phyloP scores from a whole-genome alignment of 2,329 filamentous ascomycete species.

The Paraphaeosphaeria sporulosa region DNA sequence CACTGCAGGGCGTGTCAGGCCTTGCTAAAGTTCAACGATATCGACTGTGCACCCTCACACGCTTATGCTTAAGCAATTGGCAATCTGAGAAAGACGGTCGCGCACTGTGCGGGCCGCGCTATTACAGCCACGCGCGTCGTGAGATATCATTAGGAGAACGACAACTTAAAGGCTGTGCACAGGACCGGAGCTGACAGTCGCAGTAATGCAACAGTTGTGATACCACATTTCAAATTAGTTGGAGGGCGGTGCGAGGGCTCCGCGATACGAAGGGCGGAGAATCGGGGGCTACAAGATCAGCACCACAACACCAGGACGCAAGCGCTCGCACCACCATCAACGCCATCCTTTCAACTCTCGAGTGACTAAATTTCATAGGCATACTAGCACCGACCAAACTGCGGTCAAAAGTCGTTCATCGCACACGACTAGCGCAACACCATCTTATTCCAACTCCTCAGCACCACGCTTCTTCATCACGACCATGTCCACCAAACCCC shows the following conservation, averaged over 20 bases:
- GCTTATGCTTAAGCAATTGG: too few relatives aligned
- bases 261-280: constrained; percentile 6
- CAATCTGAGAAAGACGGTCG: too few relatives aligned
- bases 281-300: background rate
- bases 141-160: background rate
- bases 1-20: too few relatives aligned
- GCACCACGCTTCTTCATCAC: background rate
- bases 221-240: too few relatives aligned
- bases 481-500: background rate
- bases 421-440: background rate
- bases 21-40: too few relatives aligned
- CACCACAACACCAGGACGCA: background rate
- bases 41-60: too few relatives aligned
- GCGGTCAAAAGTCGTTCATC: too few relatives aligned
- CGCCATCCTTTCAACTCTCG: background rate
- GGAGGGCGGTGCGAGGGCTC: constrained; percentile 1
- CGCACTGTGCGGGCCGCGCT: background rate
- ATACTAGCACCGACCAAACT: background rate
- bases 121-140: background rate
- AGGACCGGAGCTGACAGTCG: background rate
- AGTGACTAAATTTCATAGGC: background rate
- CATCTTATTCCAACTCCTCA: background rate
- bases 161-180: background rate
- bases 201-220: background rate
- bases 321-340: background rate